phyloP scores from a whole-genome alignment of 1,284 basidiomycete genomes.

The Cystobasidiaceae sp. region DNA sequence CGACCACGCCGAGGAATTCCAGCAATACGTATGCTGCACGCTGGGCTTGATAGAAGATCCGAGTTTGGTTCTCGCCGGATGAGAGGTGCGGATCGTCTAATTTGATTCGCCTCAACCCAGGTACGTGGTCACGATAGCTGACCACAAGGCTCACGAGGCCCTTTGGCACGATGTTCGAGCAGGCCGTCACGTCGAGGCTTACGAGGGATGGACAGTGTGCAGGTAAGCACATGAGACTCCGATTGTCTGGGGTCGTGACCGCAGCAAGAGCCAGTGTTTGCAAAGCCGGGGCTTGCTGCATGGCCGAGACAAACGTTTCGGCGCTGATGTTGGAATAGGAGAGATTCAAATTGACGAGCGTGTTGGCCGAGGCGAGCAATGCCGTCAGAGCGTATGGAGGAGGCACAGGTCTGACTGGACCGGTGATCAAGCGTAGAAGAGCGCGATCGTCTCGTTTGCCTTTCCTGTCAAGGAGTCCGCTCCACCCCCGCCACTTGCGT shows the following conservation, averaged over 20 bases:
- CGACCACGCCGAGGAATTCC: background rate
- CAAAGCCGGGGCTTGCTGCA: background rate
- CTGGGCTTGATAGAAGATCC: background rate
- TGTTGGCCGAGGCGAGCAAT: background rate
- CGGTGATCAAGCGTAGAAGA: background rate
- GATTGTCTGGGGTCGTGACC: background rate
- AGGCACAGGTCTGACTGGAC: background rate
- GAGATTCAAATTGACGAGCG: background rate
- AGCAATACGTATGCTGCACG: background rate
- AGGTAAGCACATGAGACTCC: background rate
- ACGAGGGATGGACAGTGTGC: background rate
- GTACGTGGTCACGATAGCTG: too few relatives aligned
- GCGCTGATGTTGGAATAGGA: background rate
- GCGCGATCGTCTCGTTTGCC: background rate
- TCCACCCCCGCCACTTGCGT: background rate
- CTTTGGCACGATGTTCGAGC: background rate
- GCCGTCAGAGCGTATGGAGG: background rate
- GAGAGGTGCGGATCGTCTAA: background rate
- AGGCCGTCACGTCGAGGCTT: background rate
- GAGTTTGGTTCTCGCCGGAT: background rate
- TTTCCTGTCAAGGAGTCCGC: background rate
- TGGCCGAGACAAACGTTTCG: background rate
- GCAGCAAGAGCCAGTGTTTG: background rate
- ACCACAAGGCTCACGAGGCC: background rate
- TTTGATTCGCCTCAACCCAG: background rate